Base-by-base conservation (phyloP, 352 stramenopile species). In the Plasmopara muralis region DNA sequence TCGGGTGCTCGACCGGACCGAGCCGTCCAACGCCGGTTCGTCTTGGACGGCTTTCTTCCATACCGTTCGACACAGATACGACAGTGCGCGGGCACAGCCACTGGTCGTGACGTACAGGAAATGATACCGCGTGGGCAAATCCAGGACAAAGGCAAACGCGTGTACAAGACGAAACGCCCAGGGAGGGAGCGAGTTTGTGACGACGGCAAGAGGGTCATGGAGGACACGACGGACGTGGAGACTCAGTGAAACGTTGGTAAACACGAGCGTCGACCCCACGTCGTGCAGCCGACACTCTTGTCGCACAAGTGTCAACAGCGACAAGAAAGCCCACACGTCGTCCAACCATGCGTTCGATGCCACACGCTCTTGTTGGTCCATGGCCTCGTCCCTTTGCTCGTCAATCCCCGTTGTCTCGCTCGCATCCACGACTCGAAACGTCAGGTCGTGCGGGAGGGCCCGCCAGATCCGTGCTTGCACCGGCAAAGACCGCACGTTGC, bases 61-160 rank as follows among this genome's bases (percentile, higher is more conserved):
- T 12, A 90, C 57, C 12, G 77, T 78, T 1, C 72, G 64, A 43
- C 74, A 84, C 10, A 90, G 53, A 52, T 85, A 85, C 45, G 82
- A 69, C 51, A 90, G 86, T 6, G 80, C 73, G 16, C 80, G 68
- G 13, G 80, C 72, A n/a, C 67, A 71, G 0, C 80, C 80, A 59
- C 76, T 83, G 6, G 66, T 77, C n/a, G 71, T 86, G 13, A 70
- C 70, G 37, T 85, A 87, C 62, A 85, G 66, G 47, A 87, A 85
- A 55, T 85, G 70, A 35, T 70, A 77, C 0, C 73, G 66, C 30
- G 75, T 88, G 1, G 85, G 73, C 44, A 80, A 82, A 13, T 83
- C 64, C n/a, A 90, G 51, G 15, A 85, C 65, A 43, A 88, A 87
- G 16, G 71, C 46, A 45, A 77, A 87, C 7, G 83, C 57, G 8